Base-by-base conservation (phyloP, 768 basidiomycete species). In the Termitomyces sp. region DNA sequence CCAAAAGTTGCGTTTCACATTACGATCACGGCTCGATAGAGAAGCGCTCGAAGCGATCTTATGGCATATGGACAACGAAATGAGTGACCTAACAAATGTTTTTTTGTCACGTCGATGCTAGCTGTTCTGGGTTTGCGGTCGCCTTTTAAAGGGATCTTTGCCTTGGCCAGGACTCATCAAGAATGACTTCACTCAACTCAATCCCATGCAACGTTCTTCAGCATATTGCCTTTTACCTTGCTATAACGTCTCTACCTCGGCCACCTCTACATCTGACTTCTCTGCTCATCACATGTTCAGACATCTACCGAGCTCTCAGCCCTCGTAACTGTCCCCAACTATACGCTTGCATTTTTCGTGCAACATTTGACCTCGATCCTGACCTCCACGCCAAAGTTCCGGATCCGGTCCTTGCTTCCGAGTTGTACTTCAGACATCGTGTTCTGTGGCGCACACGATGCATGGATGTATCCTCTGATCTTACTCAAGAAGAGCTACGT, bases 151-250 rank as follows among this genome's bases (percentile, higher is more conserved):
- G 48, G 46, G 49, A 33, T 13, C 36, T 31, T 41, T 7, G 15
- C 54, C 26, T 22, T 24, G 26, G 39, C 28, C 24, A 33, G 47
- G 26, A 44, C 36, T 49, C 33, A 31, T 62, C 53, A 62, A 84
- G 82, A 81, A 33, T 71, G 61, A 76, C 79, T 57, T 66, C 64
- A 51, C 69, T 87, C 50, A 78, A 83, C 54, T 67, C 63, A 2
- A 65, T 86, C 37, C 84, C 86, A 22, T 69, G 70, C 62, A 84
- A 87, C 63, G 68, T 88, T 60, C 76, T 88, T 18, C 79, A 79
- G 45, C 71, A 81, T 60, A 77, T 88, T 34, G 83, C 82, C 13
- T 72, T 78, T 59, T 72, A 81, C 44, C 70, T 74, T 31, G 75
- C 74, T 33, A 71, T 78, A 13, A 66, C 70, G 2, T 73, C 75